Conservation (phyloP, 805 yeast species). For the Saccharomycopsis fibuligera region DNA sequence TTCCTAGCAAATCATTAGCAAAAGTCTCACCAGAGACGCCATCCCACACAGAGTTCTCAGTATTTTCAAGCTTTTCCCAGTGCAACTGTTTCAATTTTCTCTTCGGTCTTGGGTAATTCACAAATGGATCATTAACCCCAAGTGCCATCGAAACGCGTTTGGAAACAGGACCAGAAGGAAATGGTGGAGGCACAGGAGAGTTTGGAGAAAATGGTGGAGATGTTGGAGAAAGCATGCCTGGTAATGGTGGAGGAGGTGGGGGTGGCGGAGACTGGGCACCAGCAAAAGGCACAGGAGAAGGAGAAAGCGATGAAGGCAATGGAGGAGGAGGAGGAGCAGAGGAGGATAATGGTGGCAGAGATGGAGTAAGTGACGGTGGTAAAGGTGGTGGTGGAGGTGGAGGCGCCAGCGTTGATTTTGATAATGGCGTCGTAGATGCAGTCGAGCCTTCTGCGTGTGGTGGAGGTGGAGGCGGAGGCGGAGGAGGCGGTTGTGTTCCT, state of each 20-base stretch:
- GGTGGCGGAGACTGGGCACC: constrained; percentile 26
- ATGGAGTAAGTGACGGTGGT: constrained; percentile 25
- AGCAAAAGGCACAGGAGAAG: constrained; percentile 24
- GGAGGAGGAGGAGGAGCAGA: constrained; percentile 30
- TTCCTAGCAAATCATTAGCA: constrained; percentile 58
- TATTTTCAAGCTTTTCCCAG: constrained; percentile 88
- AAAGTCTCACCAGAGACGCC: constrained; percentile 49
- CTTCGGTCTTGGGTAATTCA: constrained; percentile 59
- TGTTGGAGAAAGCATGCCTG: constrained; percentile 23
- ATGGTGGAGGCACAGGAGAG: constrained; percentile 28
- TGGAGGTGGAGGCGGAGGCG: constrained; percentile 7
- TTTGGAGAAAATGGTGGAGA: constrained; percentile 30
- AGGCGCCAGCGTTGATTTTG: constrained; percentile 1
- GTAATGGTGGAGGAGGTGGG: constrained; percentile 33
- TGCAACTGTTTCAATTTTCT: constrained; percentile 87
- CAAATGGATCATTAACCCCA: constrained; percentile 32
- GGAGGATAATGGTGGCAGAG: constrained; percentile 21
- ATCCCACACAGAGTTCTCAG: constrained; percentile 84
- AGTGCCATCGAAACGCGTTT: constrained; percentile 20
- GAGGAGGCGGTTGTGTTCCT: constrained; percentile 4
- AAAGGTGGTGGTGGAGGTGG: constrained; percentile 33
- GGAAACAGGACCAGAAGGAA: constrained; percentile 24
- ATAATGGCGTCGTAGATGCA: constrained; percentile 5
- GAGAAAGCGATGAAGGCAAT: constrained; percentile 28
- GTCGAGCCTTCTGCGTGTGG: constrained; percentile 11